phyloP scores from a whole-genome alignment of 1,139 yeast species.

The Protomyces gravidus region DNA sequence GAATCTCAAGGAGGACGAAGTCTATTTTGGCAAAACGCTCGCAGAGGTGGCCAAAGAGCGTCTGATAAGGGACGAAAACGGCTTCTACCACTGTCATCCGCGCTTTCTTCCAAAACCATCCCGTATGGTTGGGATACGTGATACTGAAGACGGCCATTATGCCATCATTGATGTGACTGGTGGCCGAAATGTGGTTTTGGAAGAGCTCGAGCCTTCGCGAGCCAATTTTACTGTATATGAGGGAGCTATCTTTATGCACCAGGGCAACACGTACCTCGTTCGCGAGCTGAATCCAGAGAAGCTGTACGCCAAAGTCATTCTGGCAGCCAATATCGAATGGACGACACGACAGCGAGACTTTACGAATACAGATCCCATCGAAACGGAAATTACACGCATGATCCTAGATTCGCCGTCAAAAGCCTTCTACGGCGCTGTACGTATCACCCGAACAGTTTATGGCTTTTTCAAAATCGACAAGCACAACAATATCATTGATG shows the following conservation, averaged over 20 bases:
- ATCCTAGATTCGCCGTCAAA: constrained; percentile 14
- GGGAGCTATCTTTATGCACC: constrained; percentile 92
- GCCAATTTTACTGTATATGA: constrained; percentile 88
- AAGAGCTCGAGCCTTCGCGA: constrained; percentile 84
- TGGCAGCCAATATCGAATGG: constrained; percentile 86
- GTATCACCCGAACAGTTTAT: constrained; percentile 71
- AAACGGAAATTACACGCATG: constrained; percentile 53
- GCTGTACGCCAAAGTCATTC: constrained; percentile 70
- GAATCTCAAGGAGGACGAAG: constrained; percentile 48
- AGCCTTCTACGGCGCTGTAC: constrained; percentile 63
- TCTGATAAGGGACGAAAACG: constrained; percentile 42
- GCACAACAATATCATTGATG: constrained; percentile 73
- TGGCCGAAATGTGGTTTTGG: constrained; percentile 68
- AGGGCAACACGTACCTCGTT: constrained; percentile 83
- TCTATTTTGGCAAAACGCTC: constrained; percentile 48
- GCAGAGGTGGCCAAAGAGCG: constrained; percentile 27
- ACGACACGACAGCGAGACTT: constrained; percentile 83
- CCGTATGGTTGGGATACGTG: constrained; percentile 67
- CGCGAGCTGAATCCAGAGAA: constrained; percentile 75
- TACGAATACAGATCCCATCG: constrained; percentile 84
- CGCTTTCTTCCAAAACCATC: constrained; percentile 77
- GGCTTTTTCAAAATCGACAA: constrained; percentile 87
- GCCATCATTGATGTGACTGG: constrained; percentile 87
- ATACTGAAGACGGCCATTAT: constrained; percentile 64
- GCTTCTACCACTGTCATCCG: constrained; percentile 59